phyloP scores from a whole-genome alignment of 371 early-diverging fungal species.

The Saksenaea vasiformis region DNA sequence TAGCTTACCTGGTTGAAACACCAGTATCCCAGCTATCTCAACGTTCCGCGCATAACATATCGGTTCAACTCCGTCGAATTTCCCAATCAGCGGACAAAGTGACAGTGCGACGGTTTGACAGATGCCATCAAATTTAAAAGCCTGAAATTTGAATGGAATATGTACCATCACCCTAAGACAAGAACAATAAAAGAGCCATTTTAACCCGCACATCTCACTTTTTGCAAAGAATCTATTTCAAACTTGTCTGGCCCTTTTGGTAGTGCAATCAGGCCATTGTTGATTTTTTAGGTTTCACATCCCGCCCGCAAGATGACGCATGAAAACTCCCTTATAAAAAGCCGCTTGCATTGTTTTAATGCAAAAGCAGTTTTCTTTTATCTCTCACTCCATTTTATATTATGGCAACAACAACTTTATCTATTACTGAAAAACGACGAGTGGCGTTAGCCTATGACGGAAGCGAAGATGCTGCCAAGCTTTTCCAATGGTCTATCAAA shows the following conservation, averaged over 20 bases:
- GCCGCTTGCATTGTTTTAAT: not conserved
- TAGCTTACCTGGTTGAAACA: constrained; percentile 92
- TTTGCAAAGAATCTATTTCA: constrained; percentile 1
- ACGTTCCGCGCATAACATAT: constrained; percentile 91
- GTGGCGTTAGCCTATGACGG: constrained; percentile 56
- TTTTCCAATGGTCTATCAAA: constrained; percentile 50
- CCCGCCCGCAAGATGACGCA: constrained; percentile 6
- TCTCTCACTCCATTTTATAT: not conserved
- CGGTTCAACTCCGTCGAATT: constrained; percentile 77
- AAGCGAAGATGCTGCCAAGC: constrained; percentile 47
- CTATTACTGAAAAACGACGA: constrained; percentile 51
- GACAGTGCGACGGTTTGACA: constrained; percentile 83
- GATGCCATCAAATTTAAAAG: constrained; percentile 76
- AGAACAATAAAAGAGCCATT: constrained; percentile 5
- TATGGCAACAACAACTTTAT: constrained; percentile 33
- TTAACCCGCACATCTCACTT: not conserved
- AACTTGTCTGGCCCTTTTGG: not conserved
- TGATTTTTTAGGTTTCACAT: not conserved
- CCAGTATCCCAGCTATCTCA: constrained; percentile 69
- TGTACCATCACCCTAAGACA: constrained; percentile 11
- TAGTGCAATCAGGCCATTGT: constrained; percentile 4
- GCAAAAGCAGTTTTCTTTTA: not conserved
- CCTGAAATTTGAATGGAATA: constrained; percentile 39
- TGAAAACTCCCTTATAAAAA: not conserved
- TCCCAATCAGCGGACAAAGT: constrained; percentile 86